Evolutionary conservation across 441 rosid genomes (phyloP).

Genomic region (Dalechampia spathulata): DNA sequence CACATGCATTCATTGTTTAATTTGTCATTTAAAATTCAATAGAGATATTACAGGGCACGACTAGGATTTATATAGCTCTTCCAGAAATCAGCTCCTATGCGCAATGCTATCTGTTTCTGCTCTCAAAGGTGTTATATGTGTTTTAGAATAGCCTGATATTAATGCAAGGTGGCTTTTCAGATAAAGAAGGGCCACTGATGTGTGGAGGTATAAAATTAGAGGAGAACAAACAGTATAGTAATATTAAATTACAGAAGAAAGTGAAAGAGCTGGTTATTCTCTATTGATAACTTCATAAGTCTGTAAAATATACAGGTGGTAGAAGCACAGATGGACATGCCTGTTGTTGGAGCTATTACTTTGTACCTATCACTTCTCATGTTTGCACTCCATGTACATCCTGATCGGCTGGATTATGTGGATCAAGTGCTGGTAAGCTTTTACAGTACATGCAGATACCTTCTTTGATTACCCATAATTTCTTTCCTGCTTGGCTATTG

Average conservation of each 20-base stretch:
- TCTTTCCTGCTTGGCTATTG: neutral
- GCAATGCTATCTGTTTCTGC: neutral
- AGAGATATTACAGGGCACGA: neutral
- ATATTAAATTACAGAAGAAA: neutral
- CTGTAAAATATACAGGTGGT: no score
- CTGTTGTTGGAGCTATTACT: slow-evolving; percentile 83
- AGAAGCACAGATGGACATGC: slow-evolving; percentile 93
- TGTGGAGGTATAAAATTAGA: neutral
- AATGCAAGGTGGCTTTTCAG: neutral
- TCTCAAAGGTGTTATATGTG: neutral
- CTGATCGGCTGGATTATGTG: slow-evolving; percentile 97
- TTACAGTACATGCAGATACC: slow-evolving; percentile 4
- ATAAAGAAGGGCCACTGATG: neutral
- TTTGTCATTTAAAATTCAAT: neutral
- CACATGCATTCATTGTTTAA: neutral
- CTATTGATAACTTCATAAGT: no score
- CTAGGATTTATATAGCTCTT: neutral
- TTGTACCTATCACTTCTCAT: slow-evolving; percentile 90
- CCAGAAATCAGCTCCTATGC: neutral
- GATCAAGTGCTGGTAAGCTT: slow-evolving; percentile 87
- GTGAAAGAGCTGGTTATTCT: neutral
- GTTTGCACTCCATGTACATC: slow-evolving; percentile 93
- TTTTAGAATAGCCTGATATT: neutral
- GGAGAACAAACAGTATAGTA: neutral
- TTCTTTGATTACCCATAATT: neutral